Evolutionary conservation across 352 stramenopile species (phyloP), one percentile per base, ranked within the genome.

Genomic region (Phytophthora syringae): DNA sequence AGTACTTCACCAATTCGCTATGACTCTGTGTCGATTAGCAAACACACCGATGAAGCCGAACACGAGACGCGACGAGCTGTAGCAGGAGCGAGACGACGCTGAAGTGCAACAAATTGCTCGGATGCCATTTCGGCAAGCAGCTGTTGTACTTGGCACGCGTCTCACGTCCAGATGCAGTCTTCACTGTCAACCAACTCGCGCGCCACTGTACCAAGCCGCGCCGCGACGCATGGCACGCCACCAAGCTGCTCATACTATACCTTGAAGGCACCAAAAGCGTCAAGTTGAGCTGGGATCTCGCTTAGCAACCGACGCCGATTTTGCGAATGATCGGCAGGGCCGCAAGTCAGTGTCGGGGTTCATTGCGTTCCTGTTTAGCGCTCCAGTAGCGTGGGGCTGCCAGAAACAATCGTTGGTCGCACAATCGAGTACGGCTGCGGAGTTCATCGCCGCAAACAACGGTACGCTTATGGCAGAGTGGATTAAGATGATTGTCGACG

Each of bases 391-490:
- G 1, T 77, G 70, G 54, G 51, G n/a, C 0, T 59, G 30, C 2
- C 52, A 12, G 10, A 77, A 77, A 51, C 70, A 77, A 30, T 59
- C 59, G 0, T 37, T 68, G 0, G 64, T 77, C 1, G 60, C 70
- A 0, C 34, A 56, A 21, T 77, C 64, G 3, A 77, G 52, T 11
- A 72, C 56, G 1, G 34, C 51, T 2, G 36, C 51, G 0, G 51
- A 58, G 16, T 58, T 24, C 34, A 49, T 58, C 6, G 7, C 51
- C 1, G 51, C 51, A 2, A 48, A 58, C 22, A 34, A 48, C 25
- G 40, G 28, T 11, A 22, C 40, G 7, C 11, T n/a, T 1, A 20
- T 44, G n/a, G 40, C n/a, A 4, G n/a, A 42, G 1, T 50, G 12
- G 52, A 40, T 60, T 5, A 22, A 45, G 18, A 37, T 60, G 16